Evolutionary conservation across 164 flowering plant species (phyloP), one percentile per base, ranked within the genome.

Genomic region (Chimonanthus salicifolius): DNA sequence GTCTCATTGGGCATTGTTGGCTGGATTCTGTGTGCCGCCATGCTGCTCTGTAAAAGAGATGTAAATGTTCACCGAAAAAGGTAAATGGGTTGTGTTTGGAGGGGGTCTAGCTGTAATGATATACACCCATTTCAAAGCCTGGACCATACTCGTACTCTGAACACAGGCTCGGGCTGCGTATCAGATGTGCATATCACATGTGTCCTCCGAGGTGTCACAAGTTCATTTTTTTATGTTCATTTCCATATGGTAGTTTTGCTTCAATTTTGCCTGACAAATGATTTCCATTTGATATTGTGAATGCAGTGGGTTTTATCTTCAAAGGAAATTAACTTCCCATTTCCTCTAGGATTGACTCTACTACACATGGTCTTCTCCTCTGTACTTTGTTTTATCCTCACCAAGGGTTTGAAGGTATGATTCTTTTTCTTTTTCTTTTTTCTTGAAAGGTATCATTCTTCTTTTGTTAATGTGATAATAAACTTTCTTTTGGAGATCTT

Each of bases 301-400:
- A 60, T 87, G 87, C 94, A 95, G 99, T 95, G 98, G 98, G 97
- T 95, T 78, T 83, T 95, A 83, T 95, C 99, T 44, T 95, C 99
- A 2, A 91, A 95, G 85, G 89, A 91, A 83, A 90, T 95, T 69
- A 95, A 95, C 81, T 95, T 95, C 76, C 99, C 99, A 21, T 95
- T 90, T 75, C 99, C 99, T 74, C 97, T 95, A 67, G 99, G 91
- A 44, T 78, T 95, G 83, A 92, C 99, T 58, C 89, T 95, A 15
- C 90, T 95, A 76, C 99, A 95, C 85, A 95, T 95, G 99, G 81
- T 91, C 77, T 95, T 95, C 84, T 95, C 99, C 58, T 92, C 99
- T 21, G 88, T 91, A n/a, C 72, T 95, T 44, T 95, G 99, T 72
- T 91, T 91, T 80, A 18, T 87, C 51, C 85, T 95, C 67, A 91